Conservation (phyloP, 768 basidiomycete species). For the Mycena galericulata region DNA sequence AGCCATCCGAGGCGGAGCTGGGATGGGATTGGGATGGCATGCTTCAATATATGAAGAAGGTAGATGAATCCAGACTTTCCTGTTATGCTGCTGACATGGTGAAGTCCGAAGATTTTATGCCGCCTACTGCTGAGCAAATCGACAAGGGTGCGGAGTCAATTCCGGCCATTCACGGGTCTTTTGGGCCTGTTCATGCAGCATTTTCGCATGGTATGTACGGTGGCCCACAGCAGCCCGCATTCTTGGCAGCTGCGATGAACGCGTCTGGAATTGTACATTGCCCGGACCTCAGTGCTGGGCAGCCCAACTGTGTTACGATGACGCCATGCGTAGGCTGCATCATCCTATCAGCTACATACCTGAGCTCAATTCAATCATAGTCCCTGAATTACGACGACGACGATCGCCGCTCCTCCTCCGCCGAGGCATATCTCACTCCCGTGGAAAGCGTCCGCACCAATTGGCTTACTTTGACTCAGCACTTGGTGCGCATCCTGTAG, state of each 20-base stretch:
- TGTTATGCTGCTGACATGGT: background rate
- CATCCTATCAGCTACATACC: background rate
- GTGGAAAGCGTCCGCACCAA: conserved; percentile 59
- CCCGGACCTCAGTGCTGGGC: conserved; percentile 65
- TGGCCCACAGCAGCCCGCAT: conserved; percentile 23
- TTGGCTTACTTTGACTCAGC: conserved; percentile 60
- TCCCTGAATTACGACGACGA: conserved; percentile 59
- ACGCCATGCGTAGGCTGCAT: conserved; percentile 56
- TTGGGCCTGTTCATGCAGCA: conserved; percentile 18
- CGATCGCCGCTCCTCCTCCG: conserved; percentile 67
- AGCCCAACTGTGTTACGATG: conserved; percentile 65
- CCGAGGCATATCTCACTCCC: conserved; percentile 65
- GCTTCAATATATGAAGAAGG: conserved; percentile 25
- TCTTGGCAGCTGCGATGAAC: conserved; percentile 6
- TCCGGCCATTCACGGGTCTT: conserved; percentile 11
- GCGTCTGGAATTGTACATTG: conserved; percentile 56
- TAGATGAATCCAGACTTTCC: background rate
- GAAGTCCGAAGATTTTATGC: conserved; percentile 24
- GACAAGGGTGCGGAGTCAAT: conserved; percentile 15
- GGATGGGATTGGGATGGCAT: conserved; percentile 24
- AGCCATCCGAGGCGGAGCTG: conserved; percentile 21
- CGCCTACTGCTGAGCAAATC: conserved; percentile 18
- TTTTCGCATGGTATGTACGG: conserved; percentile 27
- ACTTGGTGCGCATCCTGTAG: conserved; percentile 32
- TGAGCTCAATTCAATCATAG: conserved; percentile 36